Evolutionary conservation across 164 flowering plant genomes (phyloP).

Genomic region (Nymphaea thermarum): DNA sequence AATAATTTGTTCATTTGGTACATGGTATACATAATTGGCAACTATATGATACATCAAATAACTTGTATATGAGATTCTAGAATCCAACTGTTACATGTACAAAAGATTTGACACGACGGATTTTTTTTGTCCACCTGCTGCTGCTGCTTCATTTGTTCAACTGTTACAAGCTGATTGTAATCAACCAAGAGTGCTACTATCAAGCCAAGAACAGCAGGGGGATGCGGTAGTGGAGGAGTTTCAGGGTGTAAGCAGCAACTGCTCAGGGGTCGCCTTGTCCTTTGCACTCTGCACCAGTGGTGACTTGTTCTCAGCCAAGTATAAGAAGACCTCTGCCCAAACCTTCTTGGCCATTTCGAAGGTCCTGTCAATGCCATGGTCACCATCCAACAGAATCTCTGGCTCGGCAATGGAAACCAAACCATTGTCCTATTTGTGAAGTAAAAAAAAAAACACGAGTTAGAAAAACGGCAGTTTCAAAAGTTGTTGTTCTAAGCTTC

Average conservation of each 20-base stretch:
- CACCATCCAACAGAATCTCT: constrained; percentile 10
- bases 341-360: constrained; percentile 8
- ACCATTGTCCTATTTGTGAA: constrained; percentile 3
- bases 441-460: too few species aligned
- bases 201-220: constrained; percentile 9
- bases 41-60: too few species aligned
- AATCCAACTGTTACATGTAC: too few species aligned
- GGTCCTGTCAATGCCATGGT: constrained; percentile 10
- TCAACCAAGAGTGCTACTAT: not conserved
- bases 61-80: too few species aligned
- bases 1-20: too few species aligned
- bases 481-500: too few species aligned
- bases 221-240: constrained; percentile 9
- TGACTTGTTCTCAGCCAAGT: constrained; percentile 13
- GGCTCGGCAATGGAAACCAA: constrained; percentile 13
- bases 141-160: too few species aligned
- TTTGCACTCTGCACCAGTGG: constrained; percentile 16
- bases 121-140: too few species aligned
- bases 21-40: too few species aligned
- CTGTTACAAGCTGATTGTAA: too few species aligned
- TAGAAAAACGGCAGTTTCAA: too few species aligned
- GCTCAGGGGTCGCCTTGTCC: constrained; percentile 10
- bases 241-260: constrained; percentile 8
- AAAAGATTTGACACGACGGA: too few species aligned
- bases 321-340: constrained; percentile 12